Conservation (phyloP, 2,329 filamentous ascomycete genomes). For the Ceratocystis albifundus region DNA sequence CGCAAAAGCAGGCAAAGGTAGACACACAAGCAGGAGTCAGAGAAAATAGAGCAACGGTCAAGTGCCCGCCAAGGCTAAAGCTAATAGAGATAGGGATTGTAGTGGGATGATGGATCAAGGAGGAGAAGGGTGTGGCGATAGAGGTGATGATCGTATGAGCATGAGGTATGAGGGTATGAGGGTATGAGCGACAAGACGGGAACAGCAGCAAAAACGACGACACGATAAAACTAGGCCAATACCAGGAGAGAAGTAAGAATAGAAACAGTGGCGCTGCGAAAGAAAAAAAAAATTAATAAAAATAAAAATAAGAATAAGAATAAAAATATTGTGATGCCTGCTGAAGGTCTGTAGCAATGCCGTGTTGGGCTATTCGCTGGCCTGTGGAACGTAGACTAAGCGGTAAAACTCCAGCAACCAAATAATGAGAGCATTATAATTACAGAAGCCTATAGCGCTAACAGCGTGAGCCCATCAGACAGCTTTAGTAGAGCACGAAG, state of each 20-base stretch:
- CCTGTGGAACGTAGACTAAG: no score
- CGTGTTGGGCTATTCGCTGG: no score
- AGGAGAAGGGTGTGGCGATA: slow-evolving; percentile 5
- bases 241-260: slow-evolving; percentile 1
- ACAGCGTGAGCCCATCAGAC: no score
- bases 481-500: no score
- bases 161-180: background rate
- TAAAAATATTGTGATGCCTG: background rate
- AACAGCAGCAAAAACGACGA: background rate
- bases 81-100: background rate
- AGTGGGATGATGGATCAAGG: background rate
- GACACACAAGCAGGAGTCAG: background rate
- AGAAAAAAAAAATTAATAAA: slow-evolving; percentile 11
- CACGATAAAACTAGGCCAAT: background rate
- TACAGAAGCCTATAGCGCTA: no score
- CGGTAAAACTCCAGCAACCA: no score
- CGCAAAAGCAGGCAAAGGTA: no score
- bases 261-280: background rate
- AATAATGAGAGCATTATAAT: no score
- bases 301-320: no score
- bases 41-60: slow-evolving; percentile 11
- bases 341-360: no score
- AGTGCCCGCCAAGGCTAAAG: slow-evolving; percentile 4
- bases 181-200: background rate
- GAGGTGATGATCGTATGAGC: slow-evolving; percentile 14